These are phyloP conservation scores for Ogataea minuta DNA, from an alignment of 805 yeast species.

Conservation along the genomic window DNA sequence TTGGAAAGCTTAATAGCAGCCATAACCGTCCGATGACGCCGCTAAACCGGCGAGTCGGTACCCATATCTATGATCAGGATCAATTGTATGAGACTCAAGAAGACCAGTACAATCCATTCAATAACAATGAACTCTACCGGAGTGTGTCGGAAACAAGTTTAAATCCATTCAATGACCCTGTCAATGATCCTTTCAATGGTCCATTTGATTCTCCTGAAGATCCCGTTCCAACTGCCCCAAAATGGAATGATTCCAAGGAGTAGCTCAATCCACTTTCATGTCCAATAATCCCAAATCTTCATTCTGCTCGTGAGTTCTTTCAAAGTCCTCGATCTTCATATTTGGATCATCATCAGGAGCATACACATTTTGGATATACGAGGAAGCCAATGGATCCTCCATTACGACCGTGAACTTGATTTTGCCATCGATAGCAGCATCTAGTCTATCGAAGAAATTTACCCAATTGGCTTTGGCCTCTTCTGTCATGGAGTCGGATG, in stretches of 20 bases:
- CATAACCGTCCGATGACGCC: slow-evolving; percentile 1
- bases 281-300: slow-evolving; percentile 84
- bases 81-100: slow-evolving; percentile 9
- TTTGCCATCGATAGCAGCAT: slow-evolving; percentile 79
- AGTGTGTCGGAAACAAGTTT: slow-evolving; percentile 27
- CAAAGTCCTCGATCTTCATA: slow-evolving; percentile 87
- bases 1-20: slow-evolving; percentile 10
- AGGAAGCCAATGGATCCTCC: slow-evolving; percentile 95
- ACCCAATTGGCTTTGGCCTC: slow-evolving; percentile 81
- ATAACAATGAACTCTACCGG: slow-evolving; percentile 22
- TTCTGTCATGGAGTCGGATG: slow-evolving; percentile 88
- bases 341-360: slow-evolving; percentile 99
- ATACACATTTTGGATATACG: slow-evolving; percentile 95
- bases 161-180: slow-evolving; percentile 28
- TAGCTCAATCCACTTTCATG: slow-evolving; percentile 30
- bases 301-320: slow-evolving; percentile 84
- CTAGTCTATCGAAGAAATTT: slow-evolving; percentile 66
- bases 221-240: slow-evolving; percentile 1
- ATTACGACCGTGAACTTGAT: slow-evolving; percentile 77
- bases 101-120: slow-evolving; percentile 24
- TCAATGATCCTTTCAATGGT: slow-evolving; percentile 10
- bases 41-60: slow-evolving; percentile 1
- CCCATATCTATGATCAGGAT: slow-evolving; percentile 7
- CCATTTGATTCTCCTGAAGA: slow-evolving; percentile 1
- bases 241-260: neutral